Base-by-base conservation (phyloP, 2,329 filamentous ascomycete genomes). In the Claviceps africana region DNA sequence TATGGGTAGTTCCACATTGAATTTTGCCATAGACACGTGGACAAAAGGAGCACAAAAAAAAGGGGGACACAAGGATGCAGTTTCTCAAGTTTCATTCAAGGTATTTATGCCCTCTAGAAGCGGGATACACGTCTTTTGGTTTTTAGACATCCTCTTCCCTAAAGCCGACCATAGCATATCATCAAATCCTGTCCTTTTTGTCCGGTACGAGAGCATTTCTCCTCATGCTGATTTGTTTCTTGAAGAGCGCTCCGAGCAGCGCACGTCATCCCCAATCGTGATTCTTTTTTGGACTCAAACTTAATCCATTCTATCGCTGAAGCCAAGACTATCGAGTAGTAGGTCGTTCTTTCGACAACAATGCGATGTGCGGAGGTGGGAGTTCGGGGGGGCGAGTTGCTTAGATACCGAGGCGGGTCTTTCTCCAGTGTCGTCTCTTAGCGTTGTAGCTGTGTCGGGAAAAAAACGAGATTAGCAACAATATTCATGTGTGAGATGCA, bases 401-500 rank as follows among this genome's bases (percentile, higher is more conserved):
- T 81, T 93, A 98, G 81, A 98, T 94, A 72, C 89, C 89, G 77
- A 98, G 88, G 72, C 89, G 86, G 72, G 93, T 97, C 91, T 98
- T 98, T 81, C 93, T 88, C 93, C 93, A 98, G 75, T 98, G 93
- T 78, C 93, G 87, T 76, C 93, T 82, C 88, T 98, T 98, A 69
- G 93, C 90, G 81, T 98, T 98, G 85, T 98, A 98, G 79, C 93
- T 98, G 72, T 65, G 47, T 21, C 50, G 54, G 9, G 15, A 37
- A 37, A 37, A 7, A 37, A 37, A n/a, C 7, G 5, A 53, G 35
- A 55, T 62, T 54, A 62, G 59, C 45, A 44, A 33, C 19, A 19
- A 28, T 8, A 22, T 31, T 2, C 13, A 21, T 5, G 11, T 47
- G 11, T 4, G 17, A 31, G 21, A 5, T 3, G 15, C 8, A 13